Conservation (phyloP, 2,329 filamentous ascomycete species). For the Aureobasidium sp. region DNA sequence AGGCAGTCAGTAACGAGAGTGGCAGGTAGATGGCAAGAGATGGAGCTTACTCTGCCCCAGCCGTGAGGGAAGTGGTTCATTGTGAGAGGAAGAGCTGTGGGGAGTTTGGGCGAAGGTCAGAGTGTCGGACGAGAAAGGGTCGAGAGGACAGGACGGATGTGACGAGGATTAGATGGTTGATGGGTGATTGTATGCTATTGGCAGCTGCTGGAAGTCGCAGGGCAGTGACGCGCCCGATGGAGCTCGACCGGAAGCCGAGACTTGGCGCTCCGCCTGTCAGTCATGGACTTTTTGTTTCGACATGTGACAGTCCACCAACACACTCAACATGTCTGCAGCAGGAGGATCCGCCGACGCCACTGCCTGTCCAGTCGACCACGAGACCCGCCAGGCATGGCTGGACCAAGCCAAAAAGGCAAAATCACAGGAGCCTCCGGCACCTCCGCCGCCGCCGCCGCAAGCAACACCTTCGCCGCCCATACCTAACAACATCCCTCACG, state of each 20-base stretch:
- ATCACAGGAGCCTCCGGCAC: constrained; percentile 20
- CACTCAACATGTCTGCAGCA: constrained; percentile 3
- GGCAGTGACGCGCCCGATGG: constrained; percentile 8
- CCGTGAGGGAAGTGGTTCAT: constrained; percentile 62
- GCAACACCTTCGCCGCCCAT: constrained; percentile 19
- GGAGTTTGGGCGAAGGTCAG: no score
- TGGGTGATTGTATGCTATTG: neutral
- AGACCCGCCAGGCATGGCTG: constrained; percentile 82
- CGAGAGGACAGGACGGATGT: neutral
- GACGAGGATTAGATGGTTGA: neutral
- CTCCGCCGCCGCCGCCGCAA: constrained; percentile 33
- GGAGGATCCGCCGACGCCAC: constrained; percentile 2
- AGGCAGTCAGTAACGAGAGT: constrained; percentile 31
- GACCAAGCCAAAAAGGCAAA: constrained; percentile 39
- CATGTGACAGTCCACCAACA: neutral
- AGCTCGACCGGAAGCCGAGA: neutral
- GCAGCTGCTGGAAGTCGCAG: neutral
- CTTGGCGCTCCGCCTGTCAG: neutral
- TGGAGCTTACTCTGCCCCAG: constrained; percentile 55
- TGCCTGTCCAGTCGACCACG: constrained; percentile 83
- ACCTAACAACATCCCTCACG: constrained; percentile 33
- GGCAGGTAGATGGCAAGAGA: constrained; percentile 24
- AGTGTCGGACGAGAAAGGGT: neutral
- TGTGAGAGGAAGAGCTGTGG: constrained; percentile 21
- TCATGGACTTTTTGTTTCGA: constrained; percentile 9